phyloP scores from a whole-genome alignment of 176 grass and related monocot genomes.

The Otatea glauca region DNA sequence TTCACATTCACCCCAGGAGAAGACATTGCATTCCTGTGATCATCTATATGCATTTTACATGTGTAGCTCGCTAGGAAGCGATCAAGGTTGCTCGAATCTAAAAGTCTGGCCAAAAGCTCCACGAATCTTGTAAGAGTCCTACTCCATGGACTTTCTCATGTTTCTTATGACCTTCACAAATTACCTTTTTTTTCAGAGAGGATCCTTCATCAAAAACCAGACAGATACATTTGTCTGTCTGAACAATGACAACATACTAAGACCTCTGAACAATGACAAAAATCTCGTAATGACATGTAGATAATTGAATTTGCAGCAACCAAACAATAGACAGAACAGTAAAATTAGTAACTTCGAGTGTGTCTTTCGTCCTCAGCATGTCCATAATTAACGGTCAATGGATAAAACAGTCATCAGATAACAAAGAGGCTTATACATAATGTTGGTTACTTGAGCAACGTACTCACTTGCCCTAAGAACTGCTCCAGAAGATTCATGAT shows the following conservation, averaged over 20 bases:
- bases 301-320: background rate
- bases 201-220: background rate
- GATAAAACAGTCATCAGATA: conserved; percentile 18
- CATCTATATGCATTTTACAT: background rate
- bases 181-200: no score
- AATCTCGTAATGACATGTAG: background rate
- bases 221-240: background rate
- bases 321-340: background rate
- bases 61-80: background rate
- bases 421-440: background rate
- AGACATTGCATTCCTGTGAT: background rate
- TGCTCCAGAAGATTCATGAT: background rate
- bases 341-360: conserved; percentile 22
- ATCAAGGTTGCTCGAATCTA: conserved; percentile 1
- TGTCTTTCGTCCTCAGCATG: background rate
- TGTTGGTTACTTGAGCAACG: background rate
- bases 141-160: background rate
- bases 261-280: background rate
- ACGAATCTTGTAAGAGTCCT: background rate
- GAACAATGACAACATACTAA: background rate
- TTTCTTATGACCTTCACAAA: background rate
- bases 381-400: background rate
- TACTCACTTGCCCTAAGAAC: background rate
- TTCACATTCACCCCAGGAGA: no score
- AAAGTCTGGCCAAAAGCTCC: background rate